Base-by-base conservation (phyloP, 1,284 basidiomycete species). In the Trichosporon sp. region DNA sequence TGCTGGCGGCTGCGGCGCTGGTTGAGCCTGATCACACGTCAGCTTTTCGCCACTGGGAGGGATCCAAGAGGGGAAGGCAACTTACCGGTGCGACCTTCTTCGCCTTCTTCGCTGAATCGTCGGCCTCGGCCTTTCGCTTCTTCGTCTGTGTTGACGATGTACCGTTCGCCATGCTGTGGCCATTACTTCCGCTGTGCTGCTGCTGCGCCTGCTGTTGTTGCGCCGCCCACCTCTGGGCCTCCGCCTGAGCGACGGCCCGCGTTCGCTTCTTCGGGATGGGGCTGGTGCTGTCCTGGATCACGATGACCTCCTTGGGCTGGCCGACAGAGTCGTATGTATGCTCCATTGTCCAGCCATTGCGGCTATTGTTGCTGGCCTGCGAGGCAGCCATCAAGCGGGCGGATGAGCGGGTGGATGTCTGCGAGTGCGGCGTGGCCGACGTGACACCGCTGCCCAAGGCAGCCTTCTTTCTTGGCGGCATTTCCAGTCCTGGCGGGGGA, bases 281-380 rank as follows among this genome's bases (percentile, higher is more conserved):
- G 54, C 70, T 69, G 46, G 72, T 16, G 52, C 68, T 65, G 67
- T 79, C 77, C 36, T 79, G 73, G 13, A 79, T 76, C n/a, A 79
- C 75, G 32, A 79, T 75, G 57, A 79, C 67, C 59, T 79, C 77
- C 59, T 77, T 77, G 46, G 70, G 70, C 56, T 74, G 71, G n/a
- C 77, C 77, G 10, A 72, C 67, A 4, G 75, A 76, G 59, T 78
- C 76, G 32, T 73, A 75, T 2, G 76, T 79, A 59, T 77, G 74
- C 65, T 79, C 77, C 59, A 73, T 74, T 1, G 74, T 77, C 74
- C 75, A 78, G 13, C 75, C 74, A 57, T 75, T 78, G 7, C 64
- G 57, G 29, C 74, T 75, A 19, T 73, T 73, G 59, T 74, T 77
- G 25, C 66, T 69, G 49, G 52, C 27, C n/a, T 61, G 59, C 3